Evolutionary conservation across 257 asterid genomes (phyloP).

Genomic region (Solanum paucissectum): DNA sequence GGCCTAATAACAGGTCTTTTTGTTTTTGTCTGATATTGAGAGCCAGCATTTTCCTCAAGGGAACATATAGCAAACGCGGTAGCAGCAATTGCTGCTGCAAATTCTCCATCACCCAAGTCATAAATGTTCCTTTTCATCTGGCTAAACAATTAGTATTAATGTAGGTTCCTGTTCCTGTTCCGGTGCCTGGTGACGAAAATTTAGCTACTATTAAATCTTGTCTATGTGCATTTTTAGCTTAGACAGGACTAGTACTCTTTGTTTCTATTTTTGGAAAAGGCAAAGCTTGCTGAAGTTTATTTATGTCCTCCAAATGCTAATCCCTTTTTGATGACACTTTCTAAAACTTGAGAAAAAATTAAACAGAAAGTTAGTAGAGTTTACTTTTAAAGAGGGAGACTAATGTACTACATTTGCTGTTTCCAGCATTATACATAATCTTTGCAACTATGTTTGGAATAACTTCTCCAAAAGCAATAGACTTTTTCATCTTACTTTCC

Average conservation of each 20-base stretch:
- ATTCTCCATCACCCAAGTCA: conserved; percentile 25
- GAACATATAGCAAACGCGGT: conserved; percentile 49
- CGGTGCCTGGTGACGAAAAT: not conserved
- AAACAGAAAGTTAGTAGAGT: not conserved
- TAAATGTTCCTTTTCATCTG: not conserved
- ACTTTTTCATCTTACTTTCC: not conserved
- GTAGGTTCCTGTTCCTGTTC: not conserved
- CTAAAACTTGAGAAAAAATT: not conserved
- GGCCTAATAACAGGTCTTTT: conserved; percentile 21
- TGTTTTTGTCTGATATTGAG: conserved; percentile 10
- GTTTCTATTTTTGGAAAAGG: not conserved
- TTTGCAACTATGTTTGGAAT: not conserved
- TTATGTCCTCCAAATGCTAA: not conserved
- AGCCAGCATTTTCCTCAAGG: conserved; percentile 12
- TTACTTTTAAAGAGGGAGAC: not conserved
- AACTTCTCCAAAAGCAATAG: not conserved
- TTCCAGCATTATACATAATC: not conserved
- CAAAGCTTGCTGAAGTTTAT: not conserved
- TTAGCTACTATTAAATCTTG: not conserved
- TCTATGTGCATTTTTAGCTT: not conserved
- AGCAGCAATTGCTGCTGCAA: conserved; percentile 58
- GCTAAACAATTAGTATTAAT: not conserved
- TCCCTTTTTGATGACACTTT: not conserved
- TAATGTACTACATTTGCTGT: not conserved
- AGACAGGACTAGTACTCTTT: not conserved